phyloP scores from a whole-genome alignment of 1,284 basidiomycete genomes.

The Vanrija humicola region DNA sequence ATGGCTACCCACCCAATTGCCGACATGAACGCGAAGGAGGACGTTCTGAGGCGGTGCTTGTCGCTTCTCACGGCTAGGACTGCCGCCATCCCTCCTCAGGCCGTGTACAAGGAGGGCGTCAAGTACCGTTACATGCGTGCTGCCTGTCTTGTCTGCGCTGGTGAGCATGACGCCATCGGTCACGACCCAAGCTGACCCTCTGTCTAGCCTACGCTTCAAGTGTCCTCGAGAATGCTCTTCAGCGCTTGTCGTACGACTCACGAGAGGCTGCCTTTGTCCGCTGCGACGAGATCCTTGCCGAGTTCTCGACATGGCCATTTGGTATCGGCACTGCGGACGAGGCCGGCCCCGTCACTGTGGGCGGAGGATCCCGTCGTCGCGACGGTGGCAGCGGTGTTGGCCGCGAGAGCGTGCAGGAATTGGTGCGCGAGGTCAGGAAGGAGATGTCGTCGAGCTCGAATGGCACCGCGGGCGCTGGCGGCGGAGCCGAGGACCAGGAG shows the following conservation, averaged over 20 bases:
- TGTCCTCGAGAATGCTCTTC: constrained; percentile 90
- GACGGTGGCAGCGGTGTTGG: constrained; percentile 45
- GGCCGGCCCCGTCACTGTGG: constrained; percentile 39
- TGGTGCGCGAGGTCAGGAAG: constrained; percentile 72
- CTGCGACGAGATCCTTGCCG: constrained; percentile 84
- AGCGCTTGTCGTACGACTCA: constrained; percentile 79
- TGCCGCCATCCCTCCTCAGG: constrained; percentile 66
- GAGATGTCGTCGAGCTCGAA: constrained; percentile 58
- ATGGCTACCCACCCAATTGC: constrained; percentile 97
- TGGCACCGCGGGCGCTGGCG: constrained; percentile 59
- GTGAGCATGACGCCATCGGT: constrained; percentile 32
- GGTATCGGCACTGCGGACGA: constrained; percentile 51
- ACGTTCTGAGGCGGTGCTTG: constrained; percentile 69
- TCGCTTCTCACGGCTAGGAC: constrained; percentile 77
- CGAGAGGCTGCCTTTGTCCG: constrained; percentile 83
- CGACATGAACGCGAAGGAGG: constrained; percentile 82
- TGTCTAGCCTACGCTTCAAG: constrained; percentile 71
- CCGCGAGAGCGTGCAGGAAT: constrained; percentile 68
- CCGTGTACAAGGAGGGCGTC: constrained; percentile 67
- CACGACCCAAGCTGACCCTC: constrained; percentile 2
- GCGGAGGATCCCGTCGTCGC: constrained; percentile 38
- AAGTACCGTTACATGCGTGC: constrained; percentile 75
- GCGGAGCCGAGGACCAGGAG: constrained; percentile 63
- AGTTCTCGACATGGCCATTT: constrained; percentile 87
- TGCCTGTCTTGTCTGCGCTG: constrained; percentile 77